phyloP scores from a whole-genome alignment of 306 rosid species.

The barrel medic (Medicago truncatula) region MtrunA17r5.0-ANR NC_053042.1:52240501-52241000 shows the following conservation, averaged over 20 bases:
- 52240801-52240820: slow-evolving; percentile 12
- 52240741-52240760: slow-evolving; percentile 29
- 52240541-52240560: slow-evolving; percentile 5
- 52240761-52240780: slow-evolving; percentile 32
- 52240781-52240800: slow-evolving; percentile 27
- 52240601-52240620: slow-evolving; percentile 13
- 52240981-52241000: slow-evolving; percentile 91
- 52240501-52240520: slow-evolving; percentile 25
- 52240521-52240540: slow-evolving; percentile 24
- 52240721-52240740: slow-evolving; percentile 76
- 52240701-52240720: slow-evolving; percentile 89
- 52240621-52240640: slow-evolving; percentile 41
- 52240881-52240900: slow-evolving; percentile 30
- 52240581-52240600: slow-evolving; percentile 25
- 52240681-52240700: slow-evolving; percentile 97
- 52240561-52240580: slow-evolving; percentile 7
- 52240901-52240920: slow-evolving; percentile 63
- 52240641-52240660: slow-evolving; percentile 97
- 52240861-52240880: slow-evolving; percentile 29
- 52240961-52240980: slow-evolving; percentile 79
- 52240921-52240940: slow-evolving; percentile 97
- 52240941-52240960: slow-evolving; percentile 90
- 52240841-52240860: slow-evolving; percentile 26
- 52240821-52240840: slow-evolving; percentile 10
- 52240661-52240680: slow-evolving; percentile 95